Conservation (phyloP, 2,329 filamentous ascomycete genomes). For the Colletotrichum zoysiae region DNA sequence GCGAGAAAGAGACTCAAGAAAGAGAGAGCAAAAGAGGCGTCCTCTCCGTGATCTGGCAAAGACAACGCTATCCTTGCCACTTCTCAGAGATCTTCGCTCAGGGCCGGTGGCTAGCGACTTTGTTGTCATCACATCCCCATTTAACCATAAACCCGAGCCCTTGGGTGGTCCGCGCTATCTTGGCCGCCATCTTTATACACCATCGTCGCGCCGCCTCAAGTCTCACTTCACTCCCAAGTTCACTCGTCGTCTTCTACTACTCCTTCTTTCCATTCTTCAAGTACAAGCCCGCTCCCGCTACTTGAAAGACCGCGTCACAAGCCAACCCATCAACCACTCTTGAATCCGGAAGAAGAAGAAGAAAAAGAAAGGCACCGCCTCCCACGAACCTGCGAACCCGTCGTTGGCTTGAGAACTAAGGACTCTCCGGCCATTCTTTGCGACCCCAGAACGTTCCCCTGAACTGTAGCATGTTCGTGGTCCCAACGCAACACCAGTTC, state of each 20-base stretch:
- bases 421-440: slow-evolving; percentile 46
- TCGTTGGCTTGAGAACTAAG: slow-evolving; percentile 50
- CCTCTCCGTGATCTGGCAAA: slow-evolving; percentile 42
- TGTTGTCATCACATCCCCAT: slow-evolving; percentile 44
- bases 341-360: slow-evolving; percentile 19
- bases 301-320: slow-evolving; percentile 35
- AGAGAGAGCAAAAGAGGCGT: slow-evolving; percentile 33
- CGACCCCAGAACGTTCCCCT: slow-evolving; percentile 43
- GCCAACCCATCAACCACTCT: slow-evolving; percentile 25
- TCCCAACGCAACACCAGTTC: slow-evolving; percentile 50
- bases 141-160: slow-evolving; percentile 44
- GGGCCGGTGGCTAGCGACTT: slow-evolving; percentile 43
- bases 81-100: slow-evolving; percentile 43
- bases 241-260: slow-evolving; percentile 24
- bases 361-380: slow-evolving; percentile 23
- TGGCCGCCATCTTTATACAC: slow-evolving; percentile 44
- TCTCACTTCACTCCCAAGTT: slow-evolving; percentile 40
- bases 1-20: slow-evolving; percentile 29
- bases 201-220: slow-evolving; percentile 44
- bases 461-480: slow-evolving; percentile 52
- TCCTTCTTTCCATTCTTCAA: slow-evolving; percentile 42
- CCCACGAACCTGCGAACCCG: slow-evolving; percentile 33
- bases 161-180: slow-evolving; percentile 43
- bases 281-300: slow-evolving; percentile 37
- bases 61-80: slow-evolving; percentile 44